Evolutionary conservation across 176 grass and related monocot species (phyloP).

Genomic region (Luzula sylvatica): DNA sequence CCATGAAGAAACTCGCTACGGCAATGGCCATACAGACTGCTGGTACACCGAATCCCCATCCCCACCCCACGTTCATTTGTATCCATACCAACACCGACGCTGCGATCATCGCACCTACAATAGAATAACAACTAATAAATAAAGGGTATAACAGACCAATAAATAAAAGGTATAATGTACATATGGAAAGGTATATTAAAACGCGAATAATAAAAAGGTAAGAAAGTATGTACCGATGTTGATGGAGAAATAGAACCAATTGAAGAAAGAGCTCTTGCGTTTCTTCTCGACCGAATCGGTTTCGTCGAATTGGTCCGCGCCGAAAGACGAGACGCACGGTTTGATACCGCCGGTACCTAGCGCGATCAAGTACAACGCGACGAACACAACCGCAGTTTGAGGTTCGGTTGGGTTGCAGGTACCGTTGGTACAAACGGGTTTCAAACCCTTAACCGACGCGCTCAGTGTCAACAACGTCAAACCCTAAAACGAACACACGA

Average conservation of each 20-base stretch:
- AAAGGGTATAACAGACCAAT: no score
- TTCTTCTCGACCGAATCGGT: conserved; percentile 37
- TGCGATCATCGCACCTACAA: conserved; percentile 41
- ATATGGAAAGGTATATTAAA: no score
- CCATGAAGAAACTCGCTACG: conserved; percentile 61
- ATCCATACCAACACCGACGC: conserved; percentile 71
- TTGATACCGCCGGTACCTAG: conserved; percentile 87
- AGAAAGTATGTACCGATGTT: conserved; percentile 36
- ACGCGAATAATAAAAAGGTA: no score
- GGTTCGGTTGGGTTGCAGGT: conserved; percentile 38
- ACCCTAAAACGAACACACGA: no score
- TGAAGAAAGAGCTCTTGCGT: conserved; percentile 81
- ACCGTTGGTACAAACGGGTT: conserved; percentile 25
- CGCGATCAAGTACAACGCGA: conserved; percentile 62
- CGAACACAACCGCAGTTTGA: conserved; percentile 36
- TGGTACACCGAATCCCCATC: conserved; percentile 82
- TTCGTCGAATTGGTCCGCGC: conserved; percentile 82
- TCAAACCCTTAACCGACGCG: conserved; percentile 44
- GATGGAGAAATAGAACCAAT: conserved; percentile 95
- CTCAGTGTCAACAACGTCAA: conserved; percentile 47
- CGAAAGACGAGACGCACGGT: conserved; percentile 73
- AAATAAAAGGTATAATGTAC: no score
- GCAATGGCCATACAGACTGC: conserved; percentile 71
- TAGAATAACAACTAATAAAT: no score
- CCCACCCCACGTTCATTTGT: conserved; percentile 77